Base-by-base conservation (phyloP, 345 rosid species). In the Boechera retrofracta region DNA sequence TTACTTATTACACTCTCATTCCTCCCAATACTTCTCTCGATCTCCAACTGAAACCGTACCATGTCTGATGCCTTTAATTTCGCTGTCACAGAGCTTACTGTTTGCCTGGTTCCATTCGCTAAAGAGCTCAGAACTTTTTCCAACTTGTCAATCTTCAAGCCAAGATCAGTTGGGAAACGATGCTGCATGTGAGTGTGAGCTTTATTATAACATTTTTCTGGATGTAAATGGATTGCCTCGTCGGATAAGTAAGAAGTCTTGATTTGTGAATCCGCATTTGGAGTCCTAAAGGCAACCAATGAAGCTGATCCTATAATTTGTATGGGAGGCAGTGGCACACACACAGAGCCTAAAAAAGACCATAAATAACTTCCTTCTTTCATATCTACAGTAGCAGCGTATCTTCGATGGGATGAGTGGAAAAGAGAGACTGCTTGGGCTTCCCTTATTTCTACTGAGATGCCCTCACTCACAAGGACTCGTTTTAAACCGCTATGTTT, bases 381-480 rank as follows among this genome's bases (percentile, higher is more conserved):
- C 4, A 58, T 64, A 56, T n/a, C 8, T 2, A 47, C 21, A 48
- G 81, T 83, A n/a, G 74, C 47, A 6, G 74, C 63, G 31, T 75
- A 77, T 72, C 78, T 72, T 54, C 64, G 56, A 48, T 80, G 68
- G 9, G 86, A 75, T 4, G 84, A 74, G 5, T 86, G 86, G 82
- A 84, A 85, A 59, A 86, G 78, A 65, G 86, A 86, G 42, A 92
- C 78, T 83, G 82, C 88, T 16, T 73, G 81, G 67, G 95, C 93
- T 69, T 82, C 76, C 35, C 42, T 80, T 61, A 92, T 74, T 77
- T 86, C 88, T 8, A 89, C 73, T 10, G 91, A 78, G 55, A 87
- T 85, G 52, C 93, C 97, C 72, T 89, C 89, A 67, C 88, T 87
- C 12, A 89, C 88, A 57, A 85, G 80, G 24, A 89, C 79, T 67